Evolutionary conservation across 176 grass and related monocot genomes (phyloP), one percentile per base, ranked within the genome.

Genomic region (Alloteropsis semialata): DNA sequence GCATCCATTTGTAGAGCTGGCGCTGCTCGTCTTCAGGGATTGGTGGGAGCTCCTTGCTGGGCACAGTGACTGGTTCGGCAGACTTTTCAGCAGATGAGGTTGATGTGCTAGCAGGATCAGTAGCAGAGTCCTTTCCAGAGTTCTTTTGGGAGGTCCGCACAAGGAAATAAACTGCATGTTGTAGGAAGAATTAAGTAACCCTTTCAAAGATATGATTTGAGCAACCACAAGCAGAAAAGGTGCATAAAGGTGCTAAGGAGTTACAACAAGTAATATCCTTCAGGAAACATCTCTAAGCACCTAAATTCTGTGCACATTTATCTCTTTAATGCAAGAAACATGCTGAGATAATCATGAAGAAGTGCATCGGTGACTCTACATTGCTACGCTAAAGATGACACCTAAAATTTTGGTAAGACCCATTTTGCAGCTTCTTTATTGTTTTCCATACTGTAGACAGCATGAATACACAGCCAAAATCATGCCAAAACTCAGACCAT

Each of bases 1-100:
- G 79, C 81, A 99, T 96, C 96, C 96, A 99, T 54, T 85, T 90
- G 82, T 87, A 95, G 45, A 96, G 85, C 34, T 87, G 61, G 54
- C 86, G 91, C 65, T 99, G 88, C 58, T 99, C 89, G 5, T 99
- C 91, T 79, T 92, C 55, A 0, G 91, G 41, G 64, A 99, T 88
- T 56, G 96, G 91, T 34, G 91, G 87, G 48, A 92, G 85, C 76
- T 74, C 82, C 80, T 85, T 93, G 39, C 38, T 38, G 25, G 88
- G 82, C 1, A 25, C 63, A 28, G 69, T 18, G 63, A 79, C 39
- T 39, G 78, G 44, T 65, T 83, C 81, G 36, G 27, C 27, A 30
- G 77, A 62, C 60, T 85, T 87, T 21, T 15, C 87, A 71, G 80
- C 10, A 67, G 69, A 65, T 17, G 78, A 7, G n/a, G 81, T 72